Percentiles rank a stretch among this genome's conserved stretches.
Evolutionary conservation across 805 yeast species (phyloP).

Genomic region (Candida krabiensis): DNA sequence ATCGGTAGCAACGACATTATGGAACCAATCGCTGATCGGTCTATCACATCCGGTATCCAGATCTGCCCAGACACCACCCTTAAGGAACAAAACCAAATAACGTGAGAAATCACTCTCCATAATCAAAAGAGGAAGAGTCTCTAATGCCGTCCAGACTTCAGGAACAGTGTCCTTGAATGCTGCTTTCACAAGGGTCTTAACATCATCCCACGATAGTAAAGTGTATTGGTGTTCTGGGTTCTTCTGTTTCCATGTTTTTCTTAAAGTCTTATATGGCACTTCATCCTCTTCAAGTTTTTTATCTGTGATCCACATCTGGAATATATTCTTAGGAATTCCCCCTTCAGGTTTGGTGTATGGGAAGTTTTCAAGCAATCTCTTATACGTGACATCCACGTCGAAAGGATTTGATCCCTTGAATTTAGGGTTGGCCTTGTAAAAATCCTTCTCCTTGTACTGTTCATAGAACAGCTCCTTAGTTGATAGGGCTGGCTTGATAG

Average conservation of each 20-base stretch:
- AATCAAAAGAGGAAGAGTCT: conserved; percentile 71
- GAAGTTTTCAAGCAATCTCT: conserved; percentile 13
- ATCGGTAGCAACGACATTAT: conserved; percentile 25
- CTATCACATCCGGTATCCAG: conserved; percentile 74
- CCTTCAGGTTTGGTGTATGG: conserved; percentile 15
- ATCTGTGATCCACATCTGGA: conserved; percentile 21
- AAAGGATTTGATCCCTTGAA: conserved; percentile 30
- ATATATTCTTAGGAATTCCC: conserved; percentile 18
- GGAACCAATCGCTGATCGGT: conserved; percentile 64
- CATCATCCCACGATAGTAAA: conserved; percentile 57
- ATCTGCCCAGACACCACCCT: conserved; percentile 89
- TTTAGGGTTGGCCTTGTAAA: conserved; percentile 38
- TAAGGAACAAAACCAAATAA: conserved; percentile 73
- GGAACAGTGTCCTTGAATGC: conserved; percentile 64
- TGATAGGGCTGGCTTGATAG: conserved; percentile 4
- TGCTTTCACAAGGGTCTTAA: conserved; percentile 48
- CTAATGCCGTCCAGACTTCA: conserved; percentile 69
- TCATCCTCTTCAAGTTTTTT: conserved; percentile 40
- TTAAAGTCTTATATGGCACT: conserved; percentile 42
- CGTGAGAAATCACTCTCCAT: conserved; percentile 87
- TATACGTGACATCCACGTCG: conserved; percentile 14
- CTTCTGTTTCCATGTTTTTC: conserved; percentile 59
- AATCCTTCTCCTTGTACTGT: conserved; percentile 24
- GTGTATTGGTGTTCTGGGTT: conserved; percentile 66
- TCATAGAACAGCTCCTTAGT: conserved; percentile 6